phyloP scores from a whole-genome alignment of 768 basidiomycete genomes.

The Tulasnella calospora region DNA sequence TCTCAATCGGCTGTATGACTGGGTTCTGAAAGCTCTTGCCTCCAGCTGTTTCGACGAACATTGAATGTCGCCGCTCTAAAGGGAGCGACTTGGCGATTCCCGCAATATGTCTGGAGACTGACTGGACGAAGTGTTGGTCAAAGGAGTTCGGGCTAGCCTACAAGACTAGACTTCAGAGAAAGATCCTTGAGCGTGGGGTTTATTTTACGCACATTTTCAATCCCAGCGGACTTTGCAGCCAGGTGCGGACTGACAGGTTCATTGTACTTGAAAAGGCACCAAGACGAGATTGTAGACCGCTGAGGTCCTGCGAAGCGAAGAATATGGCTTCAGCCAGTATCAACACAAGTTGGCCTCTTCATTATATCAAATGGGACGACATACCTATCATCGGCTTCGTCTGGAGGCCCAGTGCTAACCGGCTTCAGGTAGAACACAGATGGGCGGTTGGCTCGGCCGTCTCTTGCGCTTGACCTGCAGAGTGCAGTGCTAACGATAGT shows the following conservation, averaged over 20 bases:
- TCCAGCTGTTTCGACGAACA: conserved; percentile 94
- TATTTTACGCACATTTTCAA: neutral
- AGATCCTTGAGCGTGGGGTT: neutral
- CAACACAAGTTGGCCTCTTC: conserved; percentile 7
- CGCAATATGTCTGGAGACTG: conserved; percentile 60
- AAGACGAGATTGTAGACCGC: conserved; percentile 46
- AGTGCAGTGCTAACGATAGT: conserved; percentile 85
- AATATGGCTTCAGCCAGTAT: conserved; percentile 53
- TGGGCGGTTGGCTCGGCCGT: conserved; percentile 6
- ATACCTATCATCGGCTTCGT: conserved; percentile 82
- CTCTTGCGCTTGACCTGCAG: conserved; percentile 55
- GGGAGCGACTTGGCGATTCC: conserved; percentile 42
- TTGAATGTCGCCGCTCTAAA: conserved; percentile 41
- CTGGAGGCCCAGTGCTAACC: conserved; percentile 76
- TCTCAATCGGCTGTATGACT: neutral
- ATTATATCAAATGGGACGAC: conserved; percentile 30
- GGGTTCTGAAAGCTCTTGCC: conserved; percentile 50
- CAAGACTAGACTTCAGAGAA: neutral
- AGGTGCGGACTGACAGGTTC: conserved; percentile 93
- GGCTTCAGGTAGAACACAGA: conserved; percentile 59
- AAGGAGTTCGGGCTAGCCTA: conserved; percentile 33
- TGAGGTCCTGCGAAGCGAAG: conserved; percentile 39
- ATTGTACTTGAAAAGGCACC: conserved; percentile 76
- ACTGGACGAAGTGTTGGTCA: conserved; percentile 59
- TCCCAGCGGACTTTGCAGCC: conserved; percentile 51